Percentiles rank a stretch among this genome's conserved stretches.
Evolutionary conservation across 768 basidiomycete species (phyloP).

Genomic region (Hirschioporus abietinus): DNA sequence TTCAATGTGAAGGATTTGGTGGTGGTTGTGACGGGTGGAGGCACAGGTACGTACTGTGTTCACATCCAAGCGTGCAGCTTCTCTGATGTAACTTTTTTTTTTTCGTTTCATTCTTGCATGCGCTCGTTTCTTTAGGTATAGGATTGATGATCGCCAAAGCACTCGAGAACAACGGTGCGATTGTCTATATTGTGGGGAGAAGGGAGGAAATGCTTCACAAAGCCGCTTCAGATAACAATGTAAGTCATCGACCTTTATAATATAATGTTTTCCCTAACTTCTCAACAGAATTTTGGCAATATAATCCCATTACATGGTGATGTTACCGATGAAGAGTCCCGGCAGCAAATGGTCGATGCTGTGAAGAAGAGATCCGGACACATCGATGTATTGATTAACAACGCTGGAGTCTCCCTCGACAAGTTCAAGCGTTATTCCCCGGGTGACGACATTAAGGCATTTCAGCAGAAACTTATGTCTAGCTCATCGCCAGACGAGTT

Average conservation of each 20-base stretch:
- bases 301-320: conserved; percentile 24
- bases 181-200: conserved; percentile 26
- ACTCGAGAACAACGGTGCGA: conserved; percentile 26
- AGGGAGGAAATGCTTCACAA: conserved; percentile 12
- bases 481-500: conserved; percentile 4
- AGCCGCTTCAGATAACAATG: conserved; percentile 13
- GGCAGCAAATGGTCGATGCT: conserved; percentile 20
- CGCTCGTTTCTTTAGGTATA: conserved; percentile 19
- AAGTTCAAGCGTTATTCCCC: conserved; percentile 10
- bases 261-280: not conserved
- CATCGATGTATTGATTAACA: conserved; percentile 30
- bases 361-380: conserved; percentile 23
- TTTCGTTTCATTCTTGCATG: not conserved
- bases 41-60: conserved; percentile 8
- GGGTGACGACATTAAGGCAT: conserved; percentile 5
- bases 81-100: not conserved
- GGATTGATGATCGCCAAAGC: conserved; percentile 24
- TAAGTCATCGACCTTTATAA: not conserved
- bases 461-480: conserved; percentile 12
- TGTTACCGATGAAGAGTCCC: conserved; percentile 24
- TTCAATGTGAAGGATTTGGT: conserved; percentile 12
- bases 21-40: conserved; percentile 15
- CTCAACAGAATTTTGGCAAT: conserved; percentile 16
- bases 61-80: not conserved
- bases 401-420: conserved; percentile 22